Conservation (phyloP, 192 early-diverging fungal genomes). For the Coemansia sp. region DNA sequence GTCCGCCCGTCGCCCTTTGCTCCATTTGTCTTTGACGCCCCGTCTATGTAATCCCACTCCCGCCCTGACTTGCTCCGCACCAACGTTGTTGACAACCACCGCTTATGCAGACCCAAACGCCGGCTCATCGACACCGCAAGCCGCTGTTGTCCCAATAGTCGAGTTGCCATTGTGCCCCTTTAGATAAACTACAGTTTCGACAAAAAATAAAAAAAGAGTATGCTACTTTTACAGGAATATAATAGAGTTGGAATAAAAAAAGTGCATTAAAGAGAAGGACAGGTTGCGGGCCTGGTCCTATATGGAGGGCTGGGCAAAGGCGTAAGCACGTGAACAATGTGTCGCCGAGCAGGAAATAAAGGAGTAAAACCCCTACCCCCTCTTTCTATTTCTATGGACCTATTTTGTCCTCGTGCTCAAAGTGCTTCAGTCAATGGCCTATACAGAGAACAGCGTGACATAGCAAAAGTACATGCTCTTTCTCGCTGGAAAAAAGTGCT, state of each 20-base stretch:
- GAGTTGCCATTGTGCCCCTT: slow-evolving; percentile 18
- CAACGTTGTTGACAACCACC: not conserved
- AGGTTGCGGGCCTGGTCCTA: not conserved
- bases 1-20: not conserved
- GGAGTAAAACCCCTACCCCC: not conserved
- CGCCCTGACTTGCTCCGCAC: slow-evolving; percentile 29
- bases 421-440: too few species aligned
- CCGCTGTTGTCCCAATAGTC: slow-evolving; percentile 27
- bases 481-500: not conserved
- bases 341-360: not conserved
- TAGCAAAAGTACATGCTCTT: too few species aligned
- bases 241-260: slow-evolving; percentile 1
- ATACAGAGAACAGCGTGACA: too few species aligned
- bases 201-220: slow-evolving; percentile 1
- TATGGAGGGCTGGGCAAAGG: not conserved
- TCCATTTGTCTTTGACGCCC: slow-evolving; percentile 9
- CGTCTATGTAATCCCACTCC: slow-evolving; percentile 53
- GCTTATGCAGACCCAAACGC: not conserved
- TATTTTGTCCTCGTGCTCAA: not conserved
- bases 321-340: slow-evolving; percentile 1
- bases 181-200: not conserved
- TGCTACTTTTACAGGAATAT: slow-evolving; percentile 2
- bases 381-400: not conserved
- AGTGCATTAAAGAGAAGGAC: not conserved
- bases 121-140: slow-evolving; percentile 5